phyloP scores from a whole-genome alignment of 768 basidiomycete species.

The Hydnomerulius pinastri region DNA sequence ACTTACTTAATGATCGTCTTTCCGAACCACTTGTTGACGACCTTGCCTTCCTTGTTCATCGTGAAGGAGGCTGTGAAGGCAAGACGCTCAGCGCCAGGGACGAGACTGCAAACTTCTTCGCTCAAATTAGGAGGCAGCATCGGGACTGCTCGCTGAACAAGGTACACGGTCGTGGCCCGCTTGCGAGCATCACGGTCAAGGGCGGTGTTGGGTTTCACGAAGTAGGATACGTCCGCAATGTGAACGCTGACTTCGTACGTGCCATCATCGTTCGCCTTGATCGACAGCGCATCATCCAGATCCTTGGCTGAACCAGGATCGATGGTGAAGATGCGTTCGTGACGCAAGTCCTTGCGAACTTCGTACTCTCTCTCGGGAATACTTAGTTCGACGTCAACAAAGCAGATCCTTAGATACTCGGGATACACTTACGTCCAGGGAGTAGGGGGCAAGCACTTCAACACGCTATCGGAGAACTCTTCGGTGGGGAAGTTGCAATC shows the following conservation, averaged over 20 bases:
- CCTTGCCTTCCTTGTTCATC: constrained; percentile 75
- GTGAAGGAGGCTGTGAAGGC: constrained; percentile 91
- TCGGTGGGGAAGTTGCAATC: constrained; percentile 99
- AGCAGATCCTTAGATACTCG: not conserved
- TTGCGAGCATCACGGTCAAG: constrained; percentile 98
- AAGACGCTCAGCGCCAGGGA: constrained; percentile 85
- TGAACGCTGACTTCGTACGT: constrained; percentile 94
- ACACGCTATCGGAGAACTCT: constrained; percentile 92
- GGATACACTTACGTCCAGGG: constrained; percentile 78
- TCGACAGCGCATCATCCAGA: constrained; percentile 91
- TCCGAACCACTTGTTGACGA: constrained; percentile 90
- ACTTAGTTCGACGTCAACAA: constrained; percentile 38
- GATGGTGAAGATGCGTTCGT: constrained; percentile 87
- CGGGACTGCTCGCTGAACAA: constrained; percentile 93
- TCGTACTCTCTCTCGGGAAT: constrained; percentile 90
- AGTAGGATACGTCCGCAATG: constrained; percentile 94
- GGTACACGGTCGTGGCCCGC: constrained; percentile 94
- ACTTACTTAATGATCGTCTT: constrained; percentile 87
- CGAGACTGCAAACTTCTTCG: constrained; percentile 90
- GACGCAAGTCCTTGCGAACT: constrained; percentile 83
- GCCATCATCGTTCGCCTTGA: constrained; percentile 88
- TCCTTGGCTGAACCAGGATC: constrained; percentile 91
- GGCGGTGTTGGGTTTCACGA: constrained; percentile 94
- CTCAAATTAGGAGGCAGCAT: constrained; percentile 96
- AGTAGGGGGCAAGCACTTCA: constrained; percentile 93